phyloP scores from a whole-genome alignment of 495 filamentous ascomycete genomes.

The Penicillium coprophilum region DNA sequence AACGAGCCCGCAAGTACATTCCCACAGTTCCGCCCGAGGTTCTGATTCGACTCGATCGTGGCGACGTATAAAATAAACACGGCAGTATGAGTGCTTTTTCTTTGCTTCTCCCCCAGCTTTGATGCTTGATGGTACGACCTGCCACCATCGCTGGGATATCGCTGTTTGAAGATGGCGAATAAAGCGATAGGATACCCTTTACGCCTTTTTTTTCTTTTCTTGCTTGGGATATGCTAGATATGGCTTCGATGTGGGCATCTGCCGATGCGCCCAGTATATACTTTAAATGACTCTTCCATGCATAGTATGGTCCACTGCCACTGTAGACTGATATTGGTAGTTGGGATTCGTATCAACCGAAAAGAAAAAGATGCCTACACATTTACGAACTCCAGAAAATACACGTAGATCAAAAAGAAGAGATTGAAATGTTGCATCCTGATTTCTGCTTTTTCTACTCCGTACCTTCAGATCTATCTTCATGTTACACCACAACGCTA shows the following conservation, averaged over 20 bases:
- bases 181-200: constrained; percentile 1
- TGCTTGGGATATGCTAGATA: neutral
- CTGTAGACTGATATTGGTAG: neutral
- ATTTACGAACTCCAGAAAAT: too few relatives aligned
- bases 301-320: too few relatives aligned
- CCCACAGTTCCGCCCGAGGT: constrained; percentile 94
- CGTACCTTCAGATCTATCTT: too few relatives aligned
- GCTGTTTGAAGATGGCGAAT: neutral
- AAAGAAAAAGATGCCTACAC: too few relatives aligned
- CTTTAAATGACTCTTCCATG: constrained; percentile 1
- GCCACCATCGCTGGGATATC: neutral
- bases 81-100: neutral
- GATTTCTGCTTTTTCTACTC: too few relatives aligned
- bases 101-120: neutral
- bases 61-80: constrained; percentile 17
- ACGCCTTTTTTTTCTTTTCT: neutral
- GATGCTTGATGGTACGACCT: neutral
- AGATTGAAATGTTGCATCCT: too few relatives aligned
- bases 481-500: too few relatives aligned
- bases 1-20: constrained; percentile 93
- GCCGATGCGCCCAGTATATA: constrained; percentile 1
- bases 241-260: neutral
- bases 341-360: too few relatives aligned
- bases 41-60: constrained; percentile 79
- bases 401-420: too few relatives aligned